Conservation (phyloP, 1,139 yeast species). For the Spathaspora jeffriesii region DNA sequence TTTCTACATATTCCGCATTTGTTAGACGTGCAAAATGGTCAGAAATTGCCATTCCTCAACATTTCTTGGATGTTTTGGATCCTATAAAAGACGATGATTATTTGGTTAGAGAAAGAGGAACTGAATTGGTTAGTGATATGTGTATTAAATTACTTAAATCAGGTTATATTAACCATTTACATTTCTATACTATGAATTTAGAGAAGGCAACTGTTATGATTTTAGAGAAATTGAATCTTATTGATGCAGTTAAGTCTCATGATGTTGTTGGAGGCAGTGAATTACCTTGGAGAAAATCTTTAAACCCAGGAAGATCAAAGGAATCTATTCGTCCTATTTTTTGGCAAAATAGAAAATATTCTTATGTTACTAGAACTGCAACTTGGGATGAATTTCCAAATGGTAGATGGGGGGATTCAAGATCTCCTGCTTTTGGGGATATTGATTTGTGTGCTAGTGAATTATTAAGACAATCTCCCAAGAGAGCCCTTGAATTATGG, state of each 20-base stretch:
- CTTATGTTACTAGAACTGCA: slow-evolving; percentile 87
- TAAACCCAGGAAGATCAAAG: slow-evolving; percentile 77
- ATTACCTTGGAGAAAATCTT: slow-evolving; percentile 89
- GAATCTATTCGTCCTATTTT: slow-evolving; percentile 93
- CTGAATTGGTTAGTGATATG: slow-evolving; percentile 82
- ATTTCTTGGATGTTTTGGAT: slow-evolving; percentile 69
- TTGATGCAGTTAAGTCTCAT: slow-evolving; percentile 45
- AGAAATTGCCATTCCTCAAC: slow-evolving; percentile 74
- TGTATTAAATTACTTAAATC: slow-evolving; percentile 71
- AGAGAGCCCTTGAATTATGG: slow-evolving; percentile 84
- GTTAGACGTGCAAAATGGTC: slow-evolving; percentile 96
- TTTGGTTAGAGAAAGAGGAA: slow-evolving; percentile 83
- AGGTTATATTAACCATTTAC: slow-evolving; percentile 81
- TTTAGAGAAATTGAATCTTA: slow-evolving; percentile 67
- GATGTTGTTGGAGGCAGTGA: slow-evolving; percentile 40
- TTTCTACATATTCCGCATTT: slow-evolving; percentile 90
- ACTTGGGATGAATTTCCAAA: slow-evolving; percentile 96
- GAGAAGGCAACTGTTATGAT: slow-evolving; percentile 91
- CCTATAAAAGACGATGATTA: slow-evolving; percentile 91
- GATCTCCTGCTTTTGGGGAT: slow-evolving; percentile 94
- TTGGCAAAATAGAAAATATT: slow-evolving; percentile 93
- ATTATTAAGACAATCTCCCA: slow-evolving; percentile 75
- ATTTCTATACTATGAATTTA: slow-evolving; percentile 94
- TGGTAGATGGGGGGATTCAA: slow-evolving; percentile 94
- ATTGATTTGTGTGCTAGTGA: slow-evolving; percentile 79